Conservation (phyloP, 768 basidiomycete genomes). For the Auricularia cornea region DNA sequence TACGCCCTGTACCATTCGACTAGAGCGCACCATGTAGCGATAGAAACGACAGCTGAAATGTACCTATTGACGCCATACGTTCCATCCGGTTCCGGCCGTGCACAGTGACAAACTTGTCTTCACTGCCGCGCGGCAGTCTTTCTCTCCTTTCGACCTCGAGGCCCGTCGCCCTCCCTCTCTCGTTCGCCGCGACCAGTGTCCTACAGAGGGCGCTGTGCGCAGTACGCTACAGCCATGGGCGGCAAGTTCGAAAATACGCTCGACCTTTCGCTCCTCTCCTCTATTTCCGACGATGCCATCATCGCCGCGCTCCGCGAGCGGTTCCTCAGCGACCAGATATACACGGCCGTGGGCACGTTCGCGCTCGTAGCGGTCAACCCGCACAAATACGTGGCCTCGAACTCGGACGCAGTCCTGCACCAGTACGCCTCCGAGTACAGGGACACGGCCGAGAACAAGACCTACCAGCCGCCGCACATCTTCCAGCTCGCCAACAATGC, state of each 20-base stretch:
- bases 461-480: conserved; percentile 70
- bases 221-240: conserved; percentile 35
- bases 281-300: conserved; percentile 75
- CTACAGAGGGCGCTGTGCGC: not conserved
- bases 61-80: not conserved
- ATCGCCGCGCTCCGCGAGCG: conserved; percentile 79
- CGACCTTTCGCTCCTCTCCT: conserved; percentile 60
- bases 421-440: conserved; percentile 84
- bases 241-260: conserved; percentile 56
- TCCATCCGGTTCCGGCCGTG: not conserved
- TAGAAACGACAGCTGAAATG: not conserved
- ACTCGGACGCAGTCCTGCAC: conserved; percentile 75
- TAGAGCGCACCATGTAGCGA: conserved; percentile 17
- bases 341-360: conserved; percentile 64
- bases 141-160: not conserved
- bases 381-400: conserved; percentile 79
- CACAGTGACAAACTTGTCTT: not conserved
- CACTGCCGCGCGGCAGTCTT: not conserved
- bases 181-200: not conserved
- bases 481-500: conserved; percentile 87
- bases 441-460: conserved; percentile 56
- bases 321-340: conserved; percentile 76
- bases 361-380: conserved; percentile 85
- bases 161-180: not conserved
- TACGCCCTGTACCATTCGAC: conserved; percentile 76